Evolutionary conservation across 768 basidiomycete species (phyloP), one percentile per base, ranked within the genome.

Genomic region (Kwoniella sp.): DNA sequence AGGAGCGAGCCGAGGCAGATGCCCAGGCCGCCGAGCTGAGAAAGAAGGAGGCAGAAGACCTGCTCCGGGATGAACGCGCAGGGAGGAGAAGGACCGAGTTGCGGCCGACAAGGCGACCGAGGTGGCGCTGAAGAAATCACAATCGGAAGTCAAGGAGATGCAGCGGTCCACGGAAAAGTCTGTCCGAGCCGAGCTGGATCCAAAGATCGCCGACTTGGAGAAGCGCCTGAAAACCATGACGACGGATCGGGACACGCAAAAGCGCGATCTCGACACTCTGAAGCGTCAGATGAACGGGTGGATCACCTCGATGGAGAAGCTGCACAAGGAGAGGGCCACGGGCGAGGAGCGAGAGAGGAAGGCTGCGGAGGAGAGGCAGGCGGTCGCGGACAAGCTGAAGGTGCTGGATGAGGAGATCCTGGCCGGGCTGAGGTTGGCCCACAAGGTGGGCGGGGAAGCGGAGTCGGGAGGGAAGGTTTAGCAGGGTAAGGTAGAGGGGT

Each of bases 401-500:
- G 54, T 49, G 44, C 25, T 62, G 27, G 60, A 62, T 29, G 34
- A 40, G 29, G 37, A 55, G 29, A 62, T 62, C 20, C 23, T 62
- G 45, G 46, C 50, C 8, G 53, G 50, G 19, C 37, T 62, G 34
- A 58, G 40, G 31, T 37, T 40, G 17, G 43, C 44, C 26, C 31
- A 38, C 34, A 34, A 31, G 37, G 37, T 20, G 19, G 37, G 7
- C 19, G 37, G 23, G 15, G 34, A 7, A 19, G 15, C 34, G 34
- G 7, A 12, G 34, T 12, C 34, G 15, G 37, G 9, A 22, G 37
- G 23, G 19, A 7, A 17, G 19, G 37, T 20, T 19, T 17, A 5
- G 5, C 19, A 38, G 19, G 23, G 23, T 8, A 38, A 38, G 37
- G 19, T 7, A 38, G 31, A 32, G 15, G 8, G 31, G 15, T 32